These are phyloP conservation scores for Xylariaceae sp. DNA, from an alignment of 2,329 filamentous ascomycete species.

Conservation along the genomic window DNA sequence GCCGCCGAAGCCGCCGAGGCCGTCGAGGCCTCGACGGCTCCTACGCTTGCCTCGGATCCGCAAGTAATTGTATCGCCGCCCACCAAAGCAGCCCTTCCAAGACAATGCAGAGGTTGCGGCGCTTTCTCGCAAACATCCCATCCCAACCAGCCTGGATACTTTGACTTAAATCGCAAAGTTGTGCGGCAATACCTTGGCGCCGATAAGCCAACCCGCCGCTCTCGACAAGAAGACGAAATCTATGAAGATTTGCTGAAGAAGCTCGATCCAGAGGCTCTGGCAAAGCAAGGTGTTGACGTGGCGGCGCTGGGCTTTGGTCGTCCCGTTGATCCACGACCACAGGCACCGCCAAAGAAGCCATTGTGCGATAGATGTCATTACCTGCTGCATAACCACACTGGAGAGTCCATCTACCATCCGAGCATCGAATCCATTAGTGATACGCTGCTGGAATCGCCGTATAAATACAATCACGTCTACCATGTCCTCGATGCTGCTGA, in stretches of 20 bases:
- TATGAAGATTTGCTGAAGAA: constrained; percentile 44
- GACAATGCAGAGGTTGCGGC: constrained; percentile 61
- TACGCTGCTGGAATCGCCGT: constrained; percentile 82
- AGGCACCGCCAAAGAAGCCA: constrained; percentile 42
- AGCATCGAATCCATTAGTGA: constrained; percentile 74
- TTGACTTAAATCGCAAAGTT: constrained; percentile 47
- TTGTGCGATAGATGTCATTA: constrained; percentile 86
- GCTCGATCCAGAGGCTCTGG: constrained; percentile 41
- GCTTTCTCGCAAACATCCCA: constrained; percentile 56
- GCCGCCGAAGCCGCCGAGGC: constrained; percentile 25
- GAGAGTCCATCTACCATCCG: constrained; percentile 72
- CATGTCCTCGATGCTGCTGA: constrained; percentile 94
- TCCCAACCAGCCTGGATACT: constrained; percentile 53
- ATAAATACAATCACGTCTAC: constrained; percentile 90
- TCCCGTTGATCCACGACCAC: constrained; percentile 15
- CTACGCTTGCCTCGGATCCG: constrained; percentile 1
- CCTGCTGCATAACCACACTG: constrained; percentile 69
- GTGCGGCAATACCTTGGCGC: constrained; percentile 46
- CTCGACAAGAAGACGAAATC: constrained; percentile 43
- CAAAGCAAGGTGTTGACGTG: constrained; percentile 45
- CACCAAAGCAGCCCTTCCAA: constrained; percentile 41
- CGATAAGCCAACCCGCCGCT: constrained; percentile 26
- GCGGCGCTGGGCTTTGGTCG: constrained; percentile 34
- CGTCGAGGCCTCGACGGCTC: constrained; percentile 13
- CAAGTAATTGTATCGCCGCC: constrained; percentile 5